Evolutionary conservation across 192 early-diverging fungal species (phyloP).

Genomic region (Paraglomus brasilianum): DNA sequence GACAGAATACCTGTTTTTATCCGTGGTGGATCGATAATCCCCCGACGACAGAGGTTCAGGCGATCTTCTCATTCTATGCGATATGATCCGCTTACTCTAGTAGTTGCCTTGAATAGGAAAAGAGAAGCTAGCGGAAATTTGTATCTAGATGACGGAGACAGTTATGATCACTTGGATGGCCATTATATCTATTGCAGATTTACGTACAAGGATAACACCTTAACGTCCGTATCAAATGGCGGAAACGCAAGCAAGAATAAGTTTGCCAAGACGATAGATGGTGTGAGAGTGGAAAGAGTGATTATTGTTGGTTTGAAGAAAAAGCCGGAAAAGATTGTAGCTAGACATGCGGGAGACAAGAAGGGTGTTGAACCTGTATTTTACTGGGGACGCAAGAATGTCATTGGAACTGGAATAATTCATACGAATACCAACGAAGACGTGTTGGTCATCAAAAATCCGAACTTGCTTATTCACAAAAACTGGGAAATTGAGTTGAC

Average conservation of each 20-base stretch:
- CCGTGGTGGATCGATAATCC: constrained; percentile 88
- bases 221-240: constrained; percentile 1
- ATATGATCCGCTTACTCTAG: constrained; percentile 88
- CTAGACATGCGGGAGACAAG: neutral
- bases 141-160: constrained; percentile 91
- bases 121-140: constrained; percentile 73
- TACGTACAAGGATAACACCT: constrained; percentile 35
- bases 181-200: constrained; percentile 61
- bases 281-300: constrained; percentile 50
- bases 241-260: constrained; percentile 19
- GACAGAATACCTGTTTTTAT: constrained; percentile 83
- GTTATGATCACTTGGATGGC: constrained; percentile 67
- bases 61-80: constrained; percentile 76
- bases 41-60: constrained; percentile 81
- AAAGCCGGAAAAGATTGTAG: constrained; percentile 21
- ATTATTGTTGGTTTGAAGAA: constrained; percentile 52
- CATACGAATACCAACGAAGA: constrained; percentile 4
- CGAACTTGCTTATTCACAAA: constrained; percentile 13
- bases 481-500: constrained; percentile 31
- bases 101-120: constrained; percentile 70
- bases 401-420: neutral
- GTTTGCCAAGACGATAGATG: constrained; percentile 12
- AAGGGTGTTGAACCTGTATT: constrained; percentile 6
- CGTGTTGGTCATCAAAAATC: constrained; percentile 17
- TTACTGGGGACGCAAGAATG: neutral